Evolutionary conservation across 2,329 filamentous ascomycete genomes (phyloP), one percentile per base, ranked within the genome.

Genomic region (Penicillium sp.): DNA sequence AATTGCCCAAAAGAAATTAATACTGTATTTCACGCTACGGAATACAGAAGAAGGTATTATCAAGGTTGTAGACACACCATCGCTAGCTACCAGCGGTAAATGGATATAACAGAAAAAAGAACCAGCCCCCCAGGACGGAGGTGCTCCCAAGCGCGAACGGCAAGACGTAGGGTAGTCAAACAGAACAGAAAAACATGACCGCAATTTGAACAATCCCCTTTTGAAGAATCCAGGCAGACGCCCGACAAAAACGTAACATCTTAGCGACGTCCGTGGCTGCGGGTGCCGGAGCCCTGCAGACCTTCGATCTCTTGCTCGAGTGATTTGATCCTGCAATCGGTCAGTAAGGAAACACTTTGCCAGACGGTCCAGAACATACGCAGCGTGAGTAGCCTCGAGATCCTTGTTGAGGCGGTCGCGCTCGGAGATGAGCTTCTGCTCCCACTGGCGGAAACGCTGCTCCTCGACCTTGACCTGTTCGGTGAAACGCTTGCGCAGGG

Each of bases 381-480:
- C 88, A 71, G 94, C 93, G 72, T 99, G 95, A 66, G 93, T 97
- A 78, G 91, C 90, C 82, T 99, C 94, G 76, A 99, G 86, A 73
- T 99, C 94, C 87, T 99, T 99, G 87, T 99, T 99, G 80, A 99
- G 87, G 68, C 94, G 91, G 78, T 99, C 95, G 78, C 94, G 89
- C 86, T 99, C 94, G 61, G 91, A 88, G 71, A 99, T 99, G 76
- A 99, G 90, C 86, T 97, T 97, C 86, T 99, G 94, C 82, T 99
- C 94, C 94, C 94, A 99, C 80, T 96, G 90, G 78, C 95, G 87
- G 88, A 99, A 99, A 65, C 94, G 88, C 82, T 96, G 92, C 81
- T 99, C 94, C 83, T 99, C 95, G 71, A 99, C 90, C 90, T 99
- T 99, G 83, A 99, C 94, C 79, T 99, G 94, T 82, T 99, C 94